A percentile compares a stretch with the other conserved stretches of the same genome.
These are phyloP conservation scores for Fonsecaea multimorphosa DNA, from an alignment of 2,329 filamentous ascomycete genomes.

Conservation along the genomic window DNA sequence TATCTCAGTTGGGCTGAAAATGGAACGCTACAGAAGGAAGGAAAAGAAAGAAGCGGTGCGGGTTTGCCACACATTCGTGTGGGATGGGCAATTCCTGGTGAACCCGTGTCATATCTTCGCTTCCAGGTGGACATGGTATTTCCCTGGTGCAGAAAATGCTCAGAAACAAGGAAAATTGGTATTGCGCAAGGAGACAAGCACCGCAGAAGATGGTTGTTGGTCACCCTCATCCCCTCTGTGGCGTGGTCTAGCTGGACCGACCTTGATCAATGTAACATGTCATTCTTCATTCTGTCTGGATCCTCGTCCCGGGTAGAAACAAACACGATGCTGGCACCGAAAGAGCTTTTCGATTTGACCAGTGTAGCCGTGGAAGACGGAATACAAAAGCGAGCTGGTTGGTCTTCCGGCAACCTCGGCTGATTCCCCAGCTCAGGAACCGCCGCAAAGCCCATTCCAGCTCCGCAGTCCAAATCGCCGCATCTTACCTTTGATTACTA, in stretches of 20 bases:
- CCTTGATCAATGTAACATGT: neutral
- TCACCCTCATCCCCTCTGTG: neutral
- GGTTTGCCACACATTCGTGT: neutral
- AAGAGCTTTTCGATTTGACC: neutral
- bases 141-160: neutral
- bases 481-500: neutral
- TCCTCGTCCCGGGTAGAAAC: neutral
- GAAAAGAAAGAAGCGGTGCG: neutral
- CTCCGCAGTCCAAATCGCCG: neutral
- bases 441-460: neutral
- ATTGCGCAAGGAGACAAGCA: neutral
- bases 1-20: neutral
- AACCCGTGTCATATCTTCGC: neutral
- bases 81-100: neutral
- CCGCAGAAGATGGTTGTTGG: neutral
- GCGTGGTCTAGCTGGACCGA: neutral
- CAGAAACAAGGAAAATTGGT: too few species aligned
- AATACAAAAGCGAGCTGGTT: neutral
- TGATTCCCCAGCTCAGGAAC: constrained; percentile 5
- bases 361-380: neutral
- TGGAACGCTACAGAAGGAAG: neutral
- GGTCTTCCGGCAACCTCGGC: constrained; percentile 12
- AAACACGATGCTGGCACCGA: neutral
- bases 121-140: neutral
- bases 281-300: neutral